A percentile compares a stretch with the other conserved stretches of the same genome.
Evolutionary conservation across 2,329 filamentous ascomycete species (phyloP).

Genomic region (Aureobasidium melanogenum): DNA sequence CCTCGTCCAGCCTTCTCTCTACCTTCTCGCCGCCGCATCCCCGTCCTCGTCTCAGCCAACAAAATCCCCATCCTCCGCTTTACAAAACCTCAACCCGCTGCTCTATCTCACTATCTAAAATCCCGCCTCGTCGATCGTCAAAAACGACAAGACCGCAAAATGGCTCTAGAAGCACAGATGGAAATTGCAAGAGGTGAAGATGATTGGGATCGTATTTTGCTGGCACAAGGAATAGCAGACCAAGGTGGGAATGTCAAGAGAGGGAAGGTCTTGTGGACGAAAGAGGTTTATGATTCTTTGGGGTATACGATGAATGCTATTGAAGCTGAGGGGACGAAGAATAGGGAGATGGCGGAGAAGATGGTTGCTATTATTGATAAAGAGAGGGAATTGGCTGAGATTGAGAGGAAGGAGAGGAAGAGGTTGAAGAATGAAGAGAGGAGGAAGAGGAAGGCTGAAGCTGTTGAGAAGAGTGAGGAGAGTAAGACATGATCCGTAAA

Average conservation of each 20-base stretch:
- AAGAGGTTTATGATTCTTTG: constrained; percentile 18
- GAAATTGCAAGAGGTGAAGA: constrained; percentile 37
- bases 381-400: constrained; percentile 36
- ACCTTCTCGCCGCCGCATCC: constrained; percentile 48
- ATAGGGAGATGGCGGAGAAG: constrained; percentile 26
- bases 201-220: constrained; percentile 37
- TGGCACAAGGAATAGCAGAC: constrained; percentile 18
- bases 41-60: constrained; percentile 47
- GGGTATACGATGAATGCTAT: constrained; percentile 10
- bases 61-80: constrained; percentile 58
- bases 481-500: neutral
- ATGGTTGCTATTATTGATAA: constrained; percentile 41
- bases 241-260: constrained; percentile 10
- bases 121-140: constrained; percentile 42
- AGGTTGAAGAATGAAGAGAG: constrained; percentile 12
- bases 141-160: constrained; percentile 30
- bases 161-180: constrained; percentile 34
- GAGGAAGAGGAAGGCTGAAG: constrained; percentile 12
- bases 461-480: neutral
- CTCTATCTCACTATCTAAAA: constrained; percentile 50
- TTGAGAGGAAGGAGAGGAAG: constrained; percentile 24
- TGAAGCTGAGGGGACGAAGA: constrained; percentile 19
- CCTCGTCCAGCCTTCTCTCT: constrained; percentile 29
- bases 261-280: constrained; percentile 24
- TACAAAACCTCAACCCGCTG: constrained; percentile 53